A percentile compares a stretch with the other conserved stretches of the same genome.
These are phyloP conservation scores for Calocybe gangraenosa DNA, from an alignment of 768 basidiomycete species.

Conservation along the genomic window DNA sequence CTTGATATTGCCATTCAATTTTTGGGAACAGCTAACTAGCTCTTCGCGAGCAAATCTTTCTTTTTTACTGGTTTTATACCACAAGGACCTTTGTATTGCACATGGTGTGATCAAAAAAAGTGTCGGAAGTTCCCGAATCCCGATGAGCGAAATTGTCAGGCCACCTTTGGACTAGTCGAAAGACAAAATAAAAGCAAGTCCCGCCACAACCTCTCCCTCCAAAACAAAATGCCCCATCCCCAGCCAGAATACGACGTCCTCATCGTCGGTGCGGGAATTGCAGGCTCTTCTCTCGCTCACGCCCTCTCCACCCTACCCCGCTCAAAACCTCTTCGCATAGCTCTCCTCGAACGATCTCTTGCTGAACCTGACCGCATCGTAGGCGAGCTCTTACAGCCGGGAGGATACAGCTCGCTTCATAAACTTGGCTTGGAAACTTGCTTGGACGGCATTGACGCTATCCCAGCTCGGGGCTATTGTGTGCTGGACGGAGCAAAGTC, in stretches of 20 bases:
- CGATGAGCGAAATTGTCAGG: constrained; percentile 1
- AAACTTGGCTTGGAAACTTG: constrained; percentile 73
- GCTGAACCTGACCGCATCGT: constrained; percentile 95
- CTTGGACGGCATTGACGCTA: constrained; percentile 85
- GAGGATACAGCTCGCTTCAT: constrained; percentile 73
- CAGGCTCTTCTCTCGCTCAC: constrained; percentile 84
- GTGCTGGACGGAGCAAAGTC: constrained; percentile 60
- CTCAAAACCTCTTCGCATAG: constrained; percentile 63
- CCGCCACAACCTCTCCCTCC: no score
- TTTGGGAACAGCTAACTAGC: no score
- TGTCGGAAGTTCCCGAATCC: constrained; percentile 4
- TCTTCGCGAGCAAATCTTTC: no score
- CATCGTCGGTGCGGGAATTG: constrained; percentile 91
- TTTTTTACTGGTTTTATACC: no score
- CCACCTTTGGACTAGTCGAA: constrained; percentile 2
- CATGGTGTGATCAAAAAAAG: neutral
- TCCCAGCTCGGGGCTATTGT: constrained; percentile 82
- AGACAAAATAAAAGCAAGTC: no score
- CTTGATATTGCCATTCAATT: no score
- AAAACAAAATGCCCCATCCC: neutral
- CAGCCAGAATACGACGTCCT: constrained; percentile 59
- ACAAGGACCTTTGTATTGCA: no score
- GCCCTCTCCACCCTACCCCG: constrained; percentile 65
- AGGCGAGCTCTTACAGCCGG: constrained; percentile 94
- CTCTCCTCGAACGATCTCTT: constrained; percentile 87